phyloP scores from a whole-genome alignment of 495 filamentous ascomycete species.

The Lophiostoma macrostomum region DNA sequence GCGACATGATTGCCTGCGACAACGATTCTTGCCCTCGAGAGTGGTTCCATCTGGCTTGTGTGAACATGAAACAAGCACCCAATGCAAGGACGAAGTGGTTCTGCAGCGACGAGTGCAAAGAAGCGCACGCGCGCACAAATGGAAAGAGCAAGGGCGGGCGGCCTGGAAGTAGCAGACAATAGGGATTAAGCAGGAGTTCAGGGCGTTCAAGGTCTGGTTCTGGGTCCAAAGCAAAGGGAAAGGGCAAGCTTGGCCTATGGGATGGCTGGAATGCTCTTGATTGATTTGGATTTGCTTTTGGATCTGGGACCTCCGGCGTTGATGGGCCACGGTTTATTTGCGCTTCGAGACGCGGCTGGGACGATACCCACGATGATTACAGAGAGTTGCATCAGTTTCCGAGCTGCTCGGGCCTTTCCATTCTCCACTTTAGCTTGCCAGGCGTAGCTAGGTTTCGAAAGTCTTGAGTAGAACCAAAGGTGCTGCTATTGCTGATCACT shows the following conservation, averaged over 20 bases:
- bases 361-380: too few relatives aligned
- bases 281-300: conserved; percentile 15
- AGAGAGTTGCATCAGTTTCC: too few relatives aligned
- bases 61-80: conserved; percentile 81
- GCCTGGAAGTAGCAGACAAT: conserved; percentile 32
- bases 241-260: conserved; percentile 18
- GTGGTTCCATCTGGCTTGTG: conserved; percentile 96
- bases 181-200: conserved; percentile 27
- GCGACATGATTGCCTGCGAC: conserved; percentile 98
- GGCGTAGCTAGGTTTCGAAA: too few relatives aligned
- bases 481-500: too few relatives aligned
- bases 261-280: conserved; percentile 32
- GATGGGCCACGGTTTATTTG: too few relatives aligned
- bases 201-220: conserved; percentile 13
- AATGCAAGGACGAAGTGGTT: conserved; percentile 47
- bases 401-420: too few relatives aligned
- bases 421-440: too few relatives aligned
- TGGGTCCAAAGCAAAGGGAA: conserved; percentile 2
- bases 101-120: conserved; percentile 32
- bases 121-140: conserved; percentile 5
- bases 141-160: conserved; percentile 20
- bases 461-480: too few relatives aligned
- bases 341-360: too few relatives aligned
- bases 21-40: conserved; percentile 79
- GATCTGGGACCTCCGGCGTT: too few relatives aligned